A percentile compares a stretch with the other conserved stretches of the same genome.
These are phyloP conservation scores for Ganoderma leucocontextum DNA, from an alignment of 1,284 basidiomycete genomes.

Conservation along the genomic window DNA sequence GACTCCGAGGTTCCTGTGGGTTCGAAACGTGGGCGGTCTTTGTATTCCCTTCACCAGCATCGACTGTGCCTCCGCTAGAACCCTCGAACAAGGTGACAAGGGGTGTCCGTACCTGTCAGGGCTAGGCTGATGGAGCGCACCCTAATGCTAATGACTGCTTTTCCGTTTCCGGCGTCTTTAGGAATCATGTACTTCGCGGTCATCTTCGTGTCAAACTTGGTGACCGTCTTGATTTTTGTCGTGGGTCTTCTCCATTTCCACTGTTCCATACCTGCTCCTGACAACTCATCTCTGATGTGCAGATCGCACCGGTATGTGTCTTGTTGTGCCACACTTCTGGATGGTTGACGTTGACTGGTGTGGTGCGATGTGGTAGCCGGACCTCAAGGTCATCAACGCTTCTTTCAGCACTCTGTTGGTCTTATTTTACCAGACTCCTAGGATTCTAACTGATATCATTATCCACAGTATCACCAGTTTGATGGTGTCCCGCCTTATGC, in stretches of 20 bases:
- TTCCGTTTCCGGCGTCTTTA: conserved; percentile 12
- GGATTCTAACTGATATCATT: background rate
- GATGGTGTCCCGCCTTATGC: conserved; percentile 41
- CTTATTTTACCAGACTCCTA: background rate
- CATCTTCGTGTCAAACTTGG: conserved; percentile 38
- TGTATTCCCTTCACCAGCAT: background rate
- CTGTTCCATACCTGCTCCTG: background rate
- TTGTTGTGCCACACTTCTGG: background rate
- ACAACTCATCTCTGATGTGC: background rate
- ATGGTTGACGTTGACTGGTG: conserved; percentile 9
- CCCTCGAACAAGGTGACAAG: background rate
- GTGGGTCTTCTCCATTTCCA: conserved; percentile 27
- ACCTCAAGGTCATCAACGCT: conserved; percentile 40
- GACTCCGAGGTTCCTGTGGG: conserved; percentile 5
- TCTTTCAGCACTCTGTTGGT: conserved; percentile 39
- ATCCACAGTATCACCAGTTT: conserved; percentile 37
- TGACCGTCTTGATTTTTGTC: conserved; percentile 38
- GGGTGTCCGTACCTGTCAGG: conserved; percentile 6
- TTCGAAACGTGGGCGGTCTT: background rate
- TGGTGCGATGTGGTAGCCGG: conserved; percentile 26
- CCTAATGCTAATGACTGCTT: conserved; percentile 2
- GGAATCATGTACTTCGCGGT: conserved; percentile 41
- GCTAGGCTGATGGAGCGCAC: background rate
- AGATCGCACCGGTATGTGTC: conserved; percentile 34
- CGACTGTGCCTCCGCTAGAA: conserved; percentile 3